Evolutionary conservation across 1,284 basidiomycete species (phyloP), one percentile per base, ranked within the genome.

Genomic region (Ustilago hordei): DNA sequence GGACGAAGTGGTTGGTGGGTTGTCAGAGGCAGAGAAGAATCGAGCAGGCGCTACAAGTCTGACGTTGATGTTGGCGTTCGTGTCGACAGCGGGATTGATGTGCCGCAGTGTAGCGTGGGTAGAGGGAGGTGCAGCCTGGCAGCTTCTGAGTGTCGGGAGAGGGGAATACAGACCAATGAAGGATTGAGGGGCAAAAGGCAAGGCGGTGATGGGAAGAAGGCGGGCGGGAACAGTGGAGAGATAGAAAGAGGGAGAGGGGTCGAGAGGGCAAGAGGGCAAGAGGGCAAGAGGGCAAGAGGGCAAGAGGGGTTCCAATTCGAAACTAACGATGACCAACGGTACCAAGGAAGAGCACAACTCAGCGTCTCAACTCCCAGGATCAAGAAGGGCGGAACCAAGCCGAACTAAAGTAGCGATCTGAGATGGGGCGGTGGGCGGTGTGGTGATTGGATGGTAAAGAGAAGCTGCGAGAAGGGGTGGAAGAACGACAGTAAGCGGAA

Each of bases 321-420:
- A 45, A 31, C 19, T 39, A 39, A 48, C 34, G 45, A 66, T 66
- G 64, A 60, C 58, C 58, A 55, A 28, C 52, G 41, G 47, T 52
- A 58, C 48, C 55, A 53, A 34, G 38, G 54, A 53, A 43, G 32
- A 43, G 32, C 28, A 31, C 48, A 55, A 62, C 17, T 31, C 28
- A 50, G 31, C 28, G 48, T 28, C 32, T 11, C 11, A 32, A 12
- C 23, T 31, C 11, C 13, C 12, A 50, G n/a, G 13, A 32, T n/a
- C 17, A 8, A 45, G 43, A 45, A 8, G 48, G 23, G 39, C 39
- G 12, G 39, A 38, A 13, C 36, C 15, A 17, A 45, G 41, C 41
- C 15, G 41, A 45, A 13, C 36, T 38, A 13, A 38, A 38, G 23
- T 13, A 38, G 36, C 2, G 39, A 41, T 12, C 1, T 15, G 11